A percentile compares a stretch with the other conserved stretches of the same genome.
These are phyloP conservation scores for Nidula microcarpa DNA, from an alignment of 768 basidiomycete species.

Conservation along the genomic window DNA sequence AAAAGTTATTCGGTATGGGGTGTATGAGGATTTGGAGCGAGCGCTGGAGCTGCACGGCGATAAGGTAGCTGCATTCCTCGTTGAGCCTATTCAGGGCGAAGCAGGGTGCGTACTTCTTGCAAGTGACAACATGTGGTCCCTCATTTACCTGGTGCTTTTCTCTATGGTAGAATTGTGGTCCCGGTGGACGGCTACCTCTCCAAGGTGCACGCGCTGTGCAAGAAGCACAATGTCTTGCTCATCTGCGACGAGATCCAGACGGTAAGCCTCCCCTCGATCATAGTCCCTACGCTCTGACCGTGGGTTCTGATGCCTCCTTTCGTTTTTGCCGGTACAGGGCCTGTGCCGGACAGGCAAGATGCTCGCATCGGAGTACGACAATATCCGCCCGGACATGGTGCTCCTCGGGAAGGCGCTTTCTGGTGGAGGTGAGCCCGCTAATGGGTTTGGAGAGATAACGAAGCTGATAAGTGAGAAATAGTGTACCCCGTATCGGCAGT, in stretches of 20 bases:
- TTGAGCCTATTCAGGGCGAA: slow-evolving; percentile 99
- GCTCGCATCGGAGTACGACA: slow-evolving; percentile 86
- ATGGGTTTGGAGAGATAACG: no score
- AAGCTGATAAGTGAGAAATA: slow-evolving; percentile 16
- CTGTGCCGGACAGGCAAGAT: slow-evolving; percentile 92
- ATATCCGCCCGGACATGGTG: slow-evolving; percentile 86
- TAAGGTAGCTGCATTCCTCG: slow-evolving; percentile 86
- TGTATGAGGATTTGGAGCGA: slow-evolving; percentile 74
- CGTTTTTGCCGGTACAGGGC: slow-evolving; percentile 45
- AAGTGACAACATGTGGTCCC: background rate
- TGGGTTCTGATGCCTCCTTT: background rate
- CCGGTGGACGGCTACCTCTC: slow-evolving; percentile 85
- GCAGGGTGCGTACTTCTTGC: slow-evolving; percentile 64
- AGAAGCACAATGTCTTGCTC: slow-evolving; percentile 88
- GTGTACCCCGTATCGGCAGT: slow-evolving; percentile 98
- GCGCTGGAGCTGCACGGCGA: slow-evolving; percentile 80
- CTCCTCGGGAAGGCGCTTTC: slow-evolving; percentile 96
- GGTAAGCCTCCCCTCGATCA: slow-evolving; percentile 31
- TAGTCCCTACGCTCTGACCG: no score
- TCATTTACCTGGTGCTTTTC: background rate
- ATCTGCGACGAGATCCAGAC: slow-evolving; percentile 99
- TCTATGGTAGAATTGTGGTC: slow-evolving; percentile 72
- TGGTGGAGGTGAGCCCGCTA: slow-evolving; percentile 69
- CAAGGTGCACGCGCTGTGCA: slow-evolving; percentile 78
- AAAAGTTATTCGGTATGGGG: slow-evolving; percentile 76